Evolutionary conservation across 1,284 basidiomycete species (phyloP), one percentile per base, ranked within the genome.

Genomic region (Ceratobasidium papillatum): DNA sequence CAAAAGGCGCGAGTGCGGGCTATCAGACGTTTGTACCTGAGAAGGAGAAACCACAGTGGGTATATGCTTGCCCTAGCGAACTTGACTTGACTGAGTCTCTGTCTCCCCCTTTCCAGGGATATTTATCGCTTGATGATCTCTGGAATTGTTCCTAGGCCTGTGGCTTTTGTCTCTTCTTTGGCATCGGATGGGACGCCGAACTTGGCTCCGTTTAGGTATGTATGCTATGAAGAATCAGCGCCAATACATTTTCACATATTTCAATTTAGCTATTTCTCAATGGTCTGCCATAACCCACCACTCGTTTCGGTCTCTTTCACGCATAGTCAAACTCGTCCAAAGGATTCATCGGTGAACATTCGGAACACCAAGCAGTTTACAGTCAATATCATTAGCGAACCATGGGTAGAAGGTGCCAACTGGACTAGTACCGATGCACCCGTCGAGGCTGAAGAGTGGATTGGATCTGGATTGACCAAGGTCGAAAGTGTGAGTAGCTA

Each of bases 341-440:
- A 91, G 82, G 91, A 94, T 80, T 91, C 90, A 0, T 84, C 88
- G 63, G 84, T 85, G 74, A 94, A 94, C 79, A 90, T 94, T 77
- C 82, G 87, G 59, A 81, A 83, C 0, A 90, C 88, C 4, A 89
- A 89, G 77, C 86, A 91, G 79, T 95, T 94, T 80, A 90, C 89
- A 7, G 88, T 92, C 56, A 91, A 89, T 79, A 90, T 94, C 76
- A 90, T 94, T 78, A 91, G 89, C 76, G 91, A 94, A 80, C 83
- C 89, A 0, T 91, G 93, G 79, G 82, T 90, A 54, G 90, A 93
- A 80, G 90, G 91, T 1, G 88, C 90, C 4, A 94, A 94, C 80
- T 85, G 86, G 74, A 88, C 89, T 8, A 85, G 89, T 8, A 85
- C 92, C 51, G 89, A 93, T 77, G 85, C 90, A 7, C 91, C 93